Conservation (phyloP, 768 basidiomycete species). For the Amanita pallidorosea region DNA sequence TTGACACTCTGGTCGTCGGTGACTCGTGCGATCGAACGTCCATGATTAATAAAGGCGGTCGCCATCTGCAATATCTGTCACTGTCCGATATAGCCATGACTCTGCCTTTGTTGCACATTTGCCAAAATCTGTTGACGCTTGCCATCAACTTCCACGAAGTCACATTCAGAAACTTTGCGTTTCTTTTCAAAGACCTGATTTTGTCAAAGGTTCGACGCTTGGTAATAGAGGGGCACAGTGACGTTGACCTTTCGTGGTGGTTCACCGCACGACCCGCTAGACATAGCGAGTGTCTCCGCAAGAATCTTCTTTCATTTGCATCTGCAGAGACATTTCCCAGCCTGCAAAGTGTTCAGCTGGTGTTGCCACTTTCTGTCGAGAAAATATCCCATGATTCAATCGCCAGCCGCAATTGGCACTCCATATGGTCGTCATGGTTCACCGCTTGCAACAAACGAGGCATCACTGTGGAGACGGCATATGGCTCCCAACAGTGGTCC, state of each 20-base stretch:
- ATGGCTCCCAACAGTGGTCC: constrained; percentile 1
- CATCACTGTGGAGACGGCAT: constrained; percentile 2
- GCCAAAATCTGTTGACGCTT: constrained; percentile 9
- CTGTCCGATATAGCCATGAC: background rate
- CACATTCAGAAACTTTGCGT: background rate
- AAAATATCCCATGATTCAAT: background rate
- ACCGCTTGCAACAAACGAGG: background rate
- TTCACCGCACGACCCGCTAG: background rate
- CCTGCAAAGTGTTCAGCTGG: background rate
- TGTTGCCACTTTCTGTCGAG: constrained; percentile 2
- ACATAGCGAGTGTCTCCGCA: background rate
- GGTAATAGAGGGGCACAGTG: constrained; percentile 4
- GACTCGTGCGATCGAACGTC: constrained; percentile 2
- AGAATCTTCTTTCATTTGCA: background rate
- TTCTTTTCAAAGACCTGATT: constrained; percentile 1
- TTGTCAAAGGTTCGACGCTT: background rate
- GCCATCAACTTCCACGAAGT: constrained; percentile 8
- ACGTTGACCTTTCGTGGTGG: constrained; percentile 3
- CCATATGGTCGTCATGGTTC: constrained; percentile 2
- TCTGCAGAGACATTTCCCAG: constrained; percentile 1
- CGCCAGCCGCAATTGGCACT: background rate
- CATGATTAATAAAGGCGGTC: background rate
- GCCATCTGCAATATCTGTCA: constrained; percentile 9
- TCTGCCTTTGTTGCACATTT: constrained; percentile 3
- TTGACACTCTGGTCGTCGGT: background rate